Base-by-base conservation (phyloP, 306 rosid genomes). In the Betula pendula region DNA sequence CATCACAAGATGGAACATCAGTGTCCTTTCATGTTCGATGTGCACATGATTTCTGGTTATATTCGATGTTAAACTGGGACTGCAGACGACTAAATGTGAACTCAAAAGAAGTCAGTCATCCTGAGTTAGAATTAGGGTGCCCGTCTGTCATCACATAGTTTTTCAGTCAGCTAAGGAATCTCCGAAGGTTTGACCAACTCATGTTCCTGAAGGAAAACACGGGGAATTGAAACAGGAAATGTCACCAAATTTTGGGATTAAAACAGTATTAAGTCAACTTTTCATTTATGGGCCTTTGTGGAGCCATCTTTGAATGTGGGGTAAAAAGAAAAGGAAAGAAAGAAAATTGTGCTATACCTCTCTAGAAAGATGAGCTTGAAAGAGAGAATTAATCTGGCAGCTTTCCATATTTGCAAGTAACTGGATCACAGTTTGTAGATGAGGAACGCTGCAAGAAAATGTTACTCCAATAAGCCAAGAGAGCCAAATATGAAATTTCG, bases 341-440 rank as follows among this genome's bases (percentile, higher is more conserved):
- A 20, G 71, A 48, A 44, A 50, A 82, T 77, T 67, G 60, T 79
- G 24, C 31, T 17, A 74, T 81, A 94, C 98, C 96, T 94, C 85
- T 29, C 77, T 79, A 77, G 79, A 73, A 72, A 70, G 84, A 68
- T 43, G 65, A 38, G 87, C 40, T 70, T 68, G 86, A 43, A 93
- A 86, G 3, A 86, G 84, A 29, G 93, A 74, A 79, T 71, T 86
- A 65, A 92, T 91, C 86, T 90, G 98, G 73, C 74, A 79, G 79
- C 89, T 92, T 88, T 94, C 93, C 95, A 94, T 94, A 83, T 92
- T 94, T 77, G 85, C 71, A 6, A 92, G 96, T 62, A 94, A 81
- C 82, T 87, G 97, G 73, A 85, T 82, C 27, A 88, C 96, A 35
- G 93, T 88, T 81, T 90, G 89, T 78, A 94, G 81, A 68, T 87